Percentiles rank a stretch among this genome's conserved stretches.
Evolutionary conservation across 805 yeast species (phyloP).

Genomic region (Groenewaldozyma salmanticensis): DNA sequence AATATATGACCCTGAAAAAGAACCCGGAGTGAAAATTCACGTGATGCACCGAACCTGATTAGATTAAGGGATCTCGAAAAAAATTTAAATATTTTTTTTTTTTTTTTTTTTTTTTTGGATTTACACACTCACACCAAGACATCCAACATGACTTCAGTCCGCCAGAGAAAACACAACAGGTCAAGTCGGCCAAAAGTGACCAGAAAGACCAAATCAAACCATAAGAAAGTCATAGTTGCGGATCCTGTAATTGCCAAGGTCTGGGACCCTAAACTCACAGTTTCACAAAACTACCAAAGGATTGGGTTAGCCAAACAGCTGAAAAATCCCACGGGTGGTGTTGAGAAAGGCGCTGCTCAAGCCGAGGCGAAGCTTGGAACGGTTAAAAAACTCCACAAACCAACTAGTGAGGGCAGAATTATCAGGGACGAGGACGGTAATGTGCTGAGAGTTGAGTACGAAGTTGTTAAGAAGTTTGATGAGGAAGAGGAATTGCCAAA

Average conservation of each 20-base stretch:
- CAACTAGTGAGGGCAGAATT: slow-evolving; percentile 49
- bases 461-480: slow-evolving; percentile 34
- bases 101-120: no score
- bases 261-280: slow-evolving; percentile 80
- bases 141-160: slow-evolving; percentile 42
- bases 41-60: slow-evolving; percentile 65
- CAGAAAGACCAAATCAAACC: slow-evolving; percentile 60
- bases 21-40: neutral
- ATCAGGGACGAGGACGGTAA: slow-evolving; percentile 61
- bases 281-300: slow-evolving; percentile 76
- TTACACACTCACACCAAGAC: no score
- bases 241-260: slow-evolving; percentile 79
- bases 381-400: slow-evolving; percentile 35
- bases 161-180: slow-evolving; percentile 76
- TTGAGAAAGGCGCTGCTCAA: slow-evolving; percentile 37
- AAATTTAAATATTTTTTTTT: neutral
- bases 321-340: slow-evolving; percentile 69
- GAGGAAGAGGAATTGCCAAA: slow-evolving; percentile 20
- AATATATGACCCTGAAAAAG: neutral
- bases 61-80: no score
- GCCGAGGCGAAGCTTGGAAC: slow-evolving; percentile 46
- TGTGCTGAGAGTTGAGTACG: slow-evolving; percentile 54
- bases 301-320: slow-evolving; percentile 67
- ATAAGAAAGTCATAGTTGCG: slow-evolving; percentile 52
- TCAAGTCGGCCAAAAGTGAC: slow-evolving; percentile 63